Evolutionary conservation across 2,329 filamentous ascomycete species (phyloP).

Genomic region (Echinosphaeria canescens): DNA sequence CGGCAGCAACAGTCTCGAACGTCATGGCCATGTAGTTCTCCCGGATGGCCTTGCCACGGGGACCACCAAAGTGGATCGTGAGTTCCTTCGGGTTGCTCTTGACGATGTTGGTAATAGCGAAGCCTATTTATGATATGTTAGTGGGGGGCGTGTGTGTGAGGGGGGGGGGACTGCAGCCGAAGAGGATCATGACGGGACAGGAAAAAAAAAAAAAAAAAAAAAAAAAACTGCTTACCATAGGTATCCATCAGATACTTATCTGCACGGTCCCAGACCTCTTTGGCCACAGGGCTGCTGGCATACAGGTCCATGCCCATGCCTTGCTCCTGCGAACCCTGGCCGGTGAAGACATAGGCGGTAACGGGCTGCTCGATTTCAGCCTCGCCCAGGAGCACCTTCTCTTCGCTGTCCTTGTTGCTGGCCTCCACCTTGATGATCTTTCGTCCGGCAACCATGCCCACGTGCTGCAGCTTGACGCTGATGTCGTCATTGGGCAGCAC

Average conservation of each 20-base stretch:
- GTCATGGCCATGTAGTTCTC: constrained; percentile 99
- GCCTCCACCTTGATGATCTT: constrained; percentile 99
- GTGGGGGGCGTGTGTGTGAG: too few relatives aligned
- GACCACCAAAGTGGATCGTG: constrained; percentile 93
- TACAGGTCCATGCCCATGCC: constrained; percentile 99
- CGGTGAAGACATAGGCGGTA: constrained; percentile 93
- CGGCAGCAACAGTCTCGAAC: constrained; percentile 87
- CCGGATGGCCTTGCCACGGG: constrained; percentile 88
- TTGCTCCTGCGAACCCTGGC: constrained; percentile 95
- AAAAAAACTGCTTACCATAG: constrained; percentile 44
- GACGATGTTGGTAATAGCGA: constrained; percentile 96
- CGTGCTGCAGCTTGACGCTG: constrained; percentile 85
- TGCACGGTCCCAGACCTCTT: constrained; percentile 93
- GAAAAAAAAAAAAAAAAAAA: not conserved
- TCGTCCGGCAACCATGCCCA: constrained; percentile 92
- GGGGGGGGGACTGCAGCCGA: too few relatives aligned
- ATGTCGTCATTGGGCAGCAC: constrained; percentile 92
- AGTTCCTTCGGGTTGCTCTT: constrained; percentile 99
- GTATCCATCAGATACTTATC: constrained; percentile 98
- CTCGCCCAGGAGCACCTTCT: constrained; percentile 87
- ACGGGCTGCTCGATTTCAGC: constrained; percentile 96
- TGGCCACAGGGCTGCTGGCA: constrained; percentile 76
- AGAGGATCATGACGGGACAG: not conserved
- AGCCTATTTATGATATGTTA: constrained; percentile 28
- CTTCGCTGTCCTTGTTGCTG: constrained; percentile 85